Conservation (phyloP, 495 filamentous ascomycete species). For the Cercophora scortea region DNA sequence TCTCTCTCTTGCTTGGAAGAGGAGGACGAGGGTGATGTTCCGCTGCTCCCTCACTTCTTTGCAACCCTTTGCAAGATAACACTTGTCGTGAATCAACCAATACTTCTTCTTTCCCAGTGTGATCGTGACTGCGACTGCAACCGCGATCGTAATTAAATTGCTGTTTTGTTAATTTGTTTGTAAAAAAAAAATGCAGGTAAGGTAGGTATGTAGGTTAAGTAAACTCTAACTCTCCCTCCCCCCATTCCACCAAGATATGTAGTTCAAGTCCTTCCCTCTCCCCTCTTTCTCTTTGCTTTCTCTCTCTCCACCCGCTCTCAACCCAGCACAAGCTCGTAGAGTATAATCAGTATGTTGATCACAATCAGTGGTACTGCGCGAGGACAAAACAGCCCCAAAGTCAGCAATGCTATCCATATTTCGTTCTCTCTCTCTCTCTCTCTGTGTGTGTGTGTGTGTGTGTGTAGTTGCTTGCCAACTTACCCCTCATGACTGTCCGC, state of each 20-base stretch:
- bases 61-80: no score
- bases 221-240: not conserved
- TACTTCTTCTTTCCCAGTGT: no score
- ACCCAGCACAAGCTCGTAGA: slow-evolving; percentile 83
- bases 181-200: no score
- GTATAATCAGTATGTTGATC: slow-evolving; percentile 82
- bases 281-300: not conserved
- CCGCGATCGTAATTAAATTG: no score
- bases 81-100: no score
- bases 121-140: no score
- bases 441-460: not conserved
- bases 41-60: no score
- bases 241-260: no score
- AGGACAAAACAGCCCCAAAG: not conserved
- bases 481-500: slow-evolving; percentile 91
- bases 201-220: no score
- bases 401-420: not conserved
- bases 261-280: not conserved
- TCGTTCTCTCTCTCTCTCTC: not conserved
- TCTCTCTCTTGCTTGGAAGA: no score
- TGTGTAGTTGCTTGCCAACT: slow-evolving; percentile 23
- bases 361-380: slow-evolving; percentile 80
- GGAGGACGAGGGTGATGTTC: no score
- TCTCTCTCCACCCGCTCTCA: slow-evolving; percentile 33
- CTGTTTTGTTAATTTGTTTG: no score